A percentile compares a stretch with the other conserved stretches of the same genome.
Conservation (phyloP, 371 early-diverging fungal species). For the Umbelopsis sp. region DNA sequence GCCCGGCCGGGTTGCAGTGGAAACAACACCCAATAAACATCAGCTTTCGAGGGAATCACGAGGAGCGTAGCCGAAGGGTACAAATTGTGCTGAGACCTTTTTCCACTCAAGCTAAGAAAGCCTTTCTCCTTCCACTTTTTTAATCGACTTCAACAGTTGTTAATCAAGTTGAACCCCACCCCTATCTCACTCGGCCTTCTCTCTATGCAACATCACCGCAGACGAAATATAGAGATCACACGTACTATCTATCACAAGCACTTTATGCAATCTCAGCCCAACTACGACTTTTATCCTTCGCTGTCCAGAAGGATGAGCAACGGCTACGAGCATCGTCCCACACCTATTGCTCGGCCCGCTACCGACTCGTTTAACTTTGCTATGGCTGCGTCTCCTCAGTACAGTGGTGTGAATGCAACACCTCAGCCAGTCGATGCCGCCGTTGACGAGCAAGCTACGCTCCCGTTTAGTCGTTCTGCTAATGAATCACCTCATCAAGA, state of each 20-base stretch:
- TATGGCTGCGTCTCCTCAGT: neutral
- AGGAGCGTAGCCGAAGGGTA: neutral
- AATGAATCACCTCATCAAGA: conserved; percentile 22
- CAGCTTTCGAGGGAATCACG: neutral
- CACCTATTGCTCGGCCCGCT: neutral
- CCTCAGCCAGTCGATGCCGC: neutral
- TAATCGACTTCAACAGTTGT: conserved; percentile 14
- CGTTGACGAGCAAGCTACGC: conserved; percentile 22
- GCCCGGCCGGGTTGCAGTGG: neutral
- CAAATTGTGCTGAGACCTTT: too few species aligned
- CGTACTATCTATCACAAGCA: conserved; percentile 34
- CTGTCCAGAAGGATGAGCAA: conserved; percentile 42
- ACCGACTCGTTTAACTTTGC: conserved; percentile 11
- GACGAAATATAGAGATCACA: conserved; percentile 5
- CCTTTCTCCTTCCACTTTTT: neutral
- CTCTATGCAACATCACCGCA: neutral
- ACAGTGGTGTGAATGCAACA: neutral
- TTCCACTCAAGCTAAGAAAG: too few species aligned
- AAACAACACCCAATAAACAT: neutral
- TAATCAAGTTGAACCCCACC: neutral
- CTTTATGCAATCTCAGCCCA: conserved; percentile 36
- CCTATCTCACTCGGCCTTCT: neutral
- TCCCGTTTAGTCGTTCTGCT: conserved; percentile 20
- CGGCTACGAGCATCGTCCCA: conserved; percentile 34
- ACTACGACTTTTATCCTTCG: conserved; percentile 47